Percentiles rank a stretch among this genome's conserved stretches.
These are phyloP conservation scores for Skeletonema costatum DNA, from an alignment of 108 stramenopile genomes.

Conservation along the genomic window DNA sequence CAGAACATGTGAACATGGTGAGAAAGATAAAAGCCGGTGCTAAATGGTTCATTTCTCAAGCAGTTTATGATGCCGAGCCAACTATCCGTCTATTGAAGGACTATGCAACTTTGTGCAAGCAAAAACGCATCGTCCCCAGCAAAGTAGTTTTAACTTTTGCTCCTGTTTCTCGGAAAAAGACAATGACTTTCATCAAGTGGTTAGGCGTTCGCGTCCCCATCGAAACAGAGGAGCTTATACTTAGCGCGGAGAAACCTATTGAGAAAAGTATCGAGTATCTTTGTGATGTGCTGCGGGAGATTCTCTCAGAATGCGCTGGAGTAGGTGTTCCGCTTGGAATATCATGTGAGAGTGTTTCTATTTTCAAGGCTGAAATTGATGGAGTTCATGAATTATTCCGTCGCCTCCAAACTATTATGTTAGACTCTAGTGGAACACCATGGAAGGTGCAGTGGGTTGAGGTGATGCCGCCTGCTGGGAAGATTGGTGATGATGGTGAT, in stretches of 20 bases:
- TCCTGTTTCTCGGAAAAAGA: conserved; percentile 56
- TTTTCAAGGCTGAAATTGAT: conserved; percentile 69
- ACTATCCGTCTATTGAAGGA: conserved; percentile 62
- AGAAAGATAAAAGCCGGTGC: conserved; percentile 59
- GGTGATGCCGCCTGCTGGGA: conserved; percentile 1
- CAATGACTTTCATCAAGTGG: conserved; percentile 71
- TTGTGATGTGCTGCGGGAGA: conserved; percentile 40
- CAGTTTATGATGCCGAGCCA: conserved; percentile 57
- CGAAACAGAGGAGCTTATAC: conserved; percentile 48
- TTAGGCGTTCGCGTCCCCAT: conserved; percentile 59
- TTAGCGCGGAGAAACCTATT: conserved; percentile 38
- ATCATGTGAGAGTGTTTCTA: conserved; percentile 51
- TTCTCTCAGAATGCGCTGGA: conserved; percentile 42
- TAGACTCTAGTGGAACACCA: conserved; percentile 40
- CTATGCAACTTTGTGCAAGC: conserved; percentile 54
- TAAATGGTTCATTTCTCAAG: conserved; percentile 69
- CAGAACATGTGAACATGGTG: conserved; percentile 63
- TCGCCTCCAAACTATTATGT: conserved; percentile 44
- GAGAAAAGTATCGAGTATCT: conserved; percentile 38
- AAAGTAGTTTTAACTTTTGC: conserved; percentile 69
- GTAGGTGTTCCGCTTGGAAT: conserved; percentile 59
- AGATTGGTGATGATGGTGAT: not conserved
- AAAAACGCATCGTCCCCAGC: conserved; percentile 37
- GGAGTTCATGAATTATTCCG: conserved; percentile 61
- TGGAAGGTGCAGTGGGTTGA: conserved; percentile 63